Percentiles rank a stretch among this genome's conserved stretches.
Evolutionary conservation across 1,139 yeast species (phyloP).

Genomic region (Wickerhamiella infanticola): DNA sequence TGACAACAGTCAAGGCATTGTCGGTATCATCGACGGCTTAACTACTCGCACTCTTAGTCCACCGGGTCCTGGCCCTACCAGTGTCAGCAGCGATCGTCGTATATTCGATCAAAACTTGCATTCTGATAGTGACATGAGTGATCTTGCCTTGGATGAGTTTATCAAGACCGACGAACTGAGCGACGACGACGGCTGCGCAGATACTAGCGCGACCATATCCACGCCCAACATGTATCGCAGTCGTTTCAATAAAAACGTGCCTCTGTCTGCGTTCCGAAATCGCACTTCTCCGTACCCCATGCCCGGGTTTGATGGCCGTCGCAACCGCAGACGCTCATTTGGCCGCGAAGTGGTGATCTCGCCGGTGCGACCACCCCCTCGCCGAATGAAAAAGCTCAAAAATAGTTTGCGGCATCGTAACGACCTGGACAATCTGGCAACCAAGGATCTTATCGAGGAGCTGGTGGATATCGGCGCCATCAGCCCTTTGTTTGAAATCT

Average conservation of each 20-base stretch:
- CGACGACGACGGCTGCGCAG: conserved; percentile 44
- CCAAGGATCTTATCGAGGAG: conserved; percentile 23
- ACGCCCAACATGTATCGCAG: conserved; percentile 28
- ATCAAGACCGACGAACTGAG: conserved; percentile 80
- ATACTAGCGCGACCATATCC: conserved; percentile 24
- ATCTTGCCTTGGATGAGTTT: conserved; percentile 68
- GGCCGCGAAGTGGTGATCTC: conserved; percentile 24
- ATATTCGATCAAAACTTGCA: conserved; percentile 1
- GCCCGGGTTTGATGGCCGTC: conserved; percentile 5
- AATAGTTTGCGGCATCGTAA: conserved; percentile 10
- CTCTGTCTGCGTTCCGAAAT: conserved; percentile 79
- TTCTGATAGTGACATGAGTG: conserved; percentile 30
- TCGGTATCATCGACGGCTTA: conserved; percentile 86
- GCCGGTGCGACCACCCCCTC: conserved; percentile 18
- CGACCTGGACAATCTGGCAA: conserved; percentile 18
- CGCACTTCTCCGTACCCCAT: conserved; percentile 22
- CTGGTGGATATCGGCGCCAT: conserved; percentile 24
- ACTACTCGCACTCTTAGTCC: conserved; percentile 65
- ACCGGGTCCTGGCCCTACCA: conserved; percentile 10
- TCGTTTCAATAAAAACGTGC: conserved; percentile 40
- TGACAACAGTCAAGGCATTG: conserved; percentile 50
- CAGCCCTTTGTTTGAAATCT: conserved; percentile 21
- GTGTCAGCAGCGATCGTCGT: background rate
- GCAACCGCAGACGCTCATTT: conserved; percentile 11
- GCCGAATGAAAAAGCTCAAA: conserved; percentile 12